Conservation (phyloP, 1,284 basidiomycete genomes). For the Lignosus rhinocerotis region DNA sequence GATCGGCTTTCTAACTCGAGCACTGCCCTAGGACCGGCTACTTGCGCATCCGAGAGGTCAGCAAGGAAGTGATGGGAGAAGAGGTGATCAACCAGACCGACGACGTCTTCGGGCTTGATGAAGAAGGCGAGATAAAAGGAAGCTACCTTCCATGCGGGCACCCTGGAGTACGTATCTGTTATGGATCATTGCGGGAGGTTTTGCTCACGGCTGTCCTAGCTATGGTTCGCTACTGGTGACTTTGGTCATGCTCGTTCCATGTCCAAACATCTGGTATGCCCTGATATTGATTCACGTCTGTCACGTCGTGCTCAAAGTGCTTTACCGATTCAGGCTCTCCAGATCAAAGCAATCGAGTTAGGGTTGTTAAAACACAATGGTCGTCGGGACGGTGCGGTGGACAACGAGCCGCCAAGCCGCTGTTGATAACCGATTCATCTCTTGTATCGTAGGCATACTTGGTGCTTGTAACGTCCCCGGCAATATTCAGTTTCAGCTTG, state of each 20-base stretch:
- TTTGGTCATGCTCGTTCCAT: not conserved
- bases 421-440: no score
- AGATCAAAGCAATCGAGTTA: conserved; percentile 4
- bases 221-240: conserved; percentile 1
- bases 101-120: conserved; percentile 53
- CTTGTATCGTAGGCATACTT: no score
- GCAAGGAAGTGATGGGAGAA: conserved; percentile 43
- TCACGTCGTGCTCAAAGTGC: not conserved
- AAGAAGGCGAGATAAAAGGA: conserved; percentile 53
- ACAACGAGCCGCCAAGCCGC: not conserved
- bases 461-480: no score
- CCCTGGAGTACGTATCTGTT: conserved; percentile 25
- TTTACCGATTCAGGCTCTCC: not conserved
- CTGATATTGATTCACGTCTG: not conserved
- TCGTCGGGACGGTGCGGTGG: not conserved
- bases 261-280: not conserved
- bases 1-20: not conserved
- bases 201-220: not conserved
- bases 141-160: conserved; percentile 34
- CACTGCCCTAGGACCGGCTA: conserved; percentile 7
- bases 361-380: not conserved
- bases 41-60: conserved; percentile 10
- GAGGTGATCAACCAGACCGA: conserved; percentile 45
- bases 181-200: not conserved
- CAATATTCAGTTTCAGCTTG: no score